Percentiles rank a stretch among this genome's conserved stretches.
Conservation (phyloP, 1,139 yeast genomes). For the Nadsonia starkeyi-henricii region DNA sequence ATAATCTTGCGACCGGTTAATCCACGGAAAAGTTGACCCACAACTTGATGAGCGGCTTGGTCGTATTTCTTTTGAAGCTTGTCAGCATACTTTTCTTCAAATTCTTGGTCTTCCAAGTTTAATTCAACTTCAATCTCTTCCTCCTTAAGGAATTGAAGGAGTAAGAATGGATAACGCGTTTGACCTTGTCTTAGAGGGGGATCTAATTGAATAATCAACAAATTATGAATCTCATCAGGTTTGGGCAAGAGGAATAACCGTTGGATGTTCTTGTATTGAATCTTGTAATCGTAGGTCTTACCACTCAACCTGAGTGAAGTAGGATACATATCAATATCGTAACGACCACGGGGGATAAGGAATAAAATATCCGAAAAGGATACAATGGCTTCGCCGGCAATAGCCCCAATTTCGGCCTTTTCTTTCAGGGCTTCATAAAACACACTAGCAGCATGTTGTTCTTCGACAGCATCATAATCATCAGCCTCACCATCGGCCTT, state of each 20-base stretch:
- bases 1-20: conserved; percentile 75
- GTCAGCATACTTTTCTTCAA: conserved; percentile 60
- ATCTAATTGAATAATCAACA: conserved; percentile 78
- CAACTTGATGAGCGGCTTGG: conserved; percentile 69
- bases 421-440: conserved; percentile 88
- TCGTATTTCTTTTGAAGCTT: conserved; percentile 69
- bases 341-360: conserved; percentile 92
- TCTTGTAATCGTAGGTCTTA: conserved; percentile 92
- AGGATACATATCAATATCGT: conserved; percentile 89
- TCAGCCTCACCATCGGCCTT: conserved; percentile 27
- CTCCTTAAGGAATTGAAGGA: conserved; percentile 74
- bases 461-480: conserved; percentile 37
- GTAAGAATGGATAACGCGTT: conserved; percentile 87
- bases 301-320: conserved; percentile 86
- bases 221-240: conserved; percentile 85
- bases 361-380: conserved; percentile 83
- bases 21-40: conserved; percentile 83
- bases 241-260: conserved; percentile 84
- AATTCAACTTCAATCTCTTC: conserved; percentile 88
- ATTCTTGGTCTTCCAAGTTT: conserved; percentile 74
- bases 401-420: conserved; percentile 92
- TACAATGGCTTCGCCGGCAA: conserved; percentile 93
- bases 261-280: conserved; percentile 82
- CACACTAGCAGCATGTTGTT: conserved; percentile 63
- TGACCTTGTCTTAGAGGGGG: conserved; percentile 95